Conservation (phyloP, 805 yeast species). For the Sungouiozyma ichnusensis region DNA sequence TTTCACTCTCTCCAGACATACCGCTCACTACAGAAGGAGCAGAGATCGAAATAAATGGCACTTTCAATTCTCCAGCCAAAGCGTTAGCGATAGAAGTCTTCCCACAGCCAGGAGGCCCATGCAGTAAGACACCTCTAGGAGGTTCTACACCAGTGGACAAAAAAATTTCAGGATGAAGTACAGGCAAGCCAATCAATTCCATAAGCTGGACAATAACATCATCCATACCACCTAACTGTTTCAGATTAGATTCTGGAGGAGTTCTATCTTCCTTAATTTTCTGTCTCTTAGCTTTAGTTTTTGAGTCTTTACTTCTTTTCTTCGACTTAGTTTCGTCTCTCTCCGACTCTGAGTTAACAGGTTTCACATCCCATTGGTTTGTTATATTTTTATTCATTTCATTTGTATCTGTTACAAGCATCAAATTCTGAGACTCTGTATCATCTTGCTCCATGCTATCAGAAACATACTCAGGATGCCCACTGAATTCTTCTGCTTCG, state of each 20-base stretch:
- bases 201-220: slow-evolving; percentile 72
- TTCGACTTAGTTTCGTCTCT: slow-evolving; percentile 32
- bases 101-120: slow-evolving; percentile 99
- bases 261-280: slow-evolving; percentile 45
- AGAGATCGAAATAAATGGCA: slow-evolving; percentile 81
- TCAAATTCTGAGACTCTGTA: slow-evolving; percentile 35
- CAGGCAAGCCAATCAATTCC: slow-evolving; percentile 88
- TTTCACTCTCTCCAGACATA: slow-evolving; percentile 98
- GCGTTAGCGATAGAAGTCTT: slow-evolving; percentile 95
- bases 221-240: slow-evolving; percentile 84
- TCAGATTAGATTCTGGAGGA: slow-evolving; percentile 58
- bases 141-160: slow-evolving; percentile 85
- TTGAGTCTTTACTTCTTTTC: slow-evolving; percentile 42
- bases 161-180: slow-evolving; percentile 88
- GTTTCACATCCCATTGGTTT: slow-evolving; percentile 46
- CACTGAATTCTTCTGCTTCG: slow-evolving; percentile 45
- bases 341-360: slow-evolving; percentile 9
- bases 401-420: slow-evolving; percentile 59
- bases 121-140: slow-evolving; percentile 85
- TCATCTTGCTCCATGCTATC: slow-evolving; percentile 29
- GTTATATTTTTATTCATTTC: slow-evolving; percentile 69
- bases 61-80: slow-evolving; percentile 86
- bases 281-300: slow-evolving; percentile 30
- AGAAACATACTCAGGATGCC: slow-evolving; percentile 14
- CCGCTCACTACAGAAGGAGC: slow-evolving; percentile 97